Base-by-base conservation (phyloP, 306 rosid genomes). In the Casuarina equisetifolia region DNA sequence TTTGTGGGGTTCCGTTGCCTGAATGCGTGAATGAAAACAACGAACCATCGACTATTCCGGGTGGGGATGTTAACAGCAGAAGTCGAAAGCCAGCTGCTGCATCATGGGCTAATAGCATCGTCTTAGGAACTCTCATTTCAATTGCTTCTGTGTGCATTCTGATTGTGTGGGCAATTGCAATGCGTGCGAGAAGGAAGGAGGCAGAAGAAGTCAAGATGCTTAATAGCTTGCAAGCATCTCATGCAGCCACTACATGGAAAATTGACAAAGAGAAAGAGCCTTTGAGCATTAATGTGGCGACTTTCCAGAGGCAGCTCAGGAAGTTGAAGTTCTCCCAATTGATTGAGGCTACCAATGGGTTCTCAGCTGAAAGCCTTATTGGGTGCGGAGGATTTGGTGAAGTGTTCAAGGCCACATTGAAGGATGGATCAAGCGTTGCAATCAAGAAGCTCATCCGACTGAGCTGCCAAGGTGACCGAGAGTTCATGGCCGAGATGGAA, bases 401-500 rank as follows among this genome's bases (percentile, higher is more conserved):
- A 82, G 98, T 94, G 76, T 94, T 94, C 86, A 90, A 89, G 85
- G 98, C 98, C 44, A 94, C 96, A 3, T 82, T 94, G 68, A 90
- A 88, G 79, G 98, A 94, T 19, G 98, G 98, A 1, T 86, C 98
- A 2, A 86, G 91, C 63, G 98, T 94, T 44, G 98, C 98, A n/a
- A 94, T 94, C 69, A 94, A 94, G 90, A 94, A 94, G 86, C 93
- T 94, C 57, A 92, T 94, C 62, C 78, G 98, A 71, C 73, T 94
- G 48, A 94, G 98, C 84, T 92, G 97, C 81, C 98, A 94, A 70
- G 98, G 98, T 7, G 98, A 94, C 80, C 77, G 98, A 7, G 98
- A 94, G 76, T 94, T 94, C 94, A 90, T 90, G 96, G 98, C 98
- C 1, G 98, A 94, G 86, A 94, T 94, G 98, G 98, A 94, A 86